Evolutionary conservation across 805 yeast species (phyloP).

Genomic region (Lipomyces spencermartinsiae): DNA sequence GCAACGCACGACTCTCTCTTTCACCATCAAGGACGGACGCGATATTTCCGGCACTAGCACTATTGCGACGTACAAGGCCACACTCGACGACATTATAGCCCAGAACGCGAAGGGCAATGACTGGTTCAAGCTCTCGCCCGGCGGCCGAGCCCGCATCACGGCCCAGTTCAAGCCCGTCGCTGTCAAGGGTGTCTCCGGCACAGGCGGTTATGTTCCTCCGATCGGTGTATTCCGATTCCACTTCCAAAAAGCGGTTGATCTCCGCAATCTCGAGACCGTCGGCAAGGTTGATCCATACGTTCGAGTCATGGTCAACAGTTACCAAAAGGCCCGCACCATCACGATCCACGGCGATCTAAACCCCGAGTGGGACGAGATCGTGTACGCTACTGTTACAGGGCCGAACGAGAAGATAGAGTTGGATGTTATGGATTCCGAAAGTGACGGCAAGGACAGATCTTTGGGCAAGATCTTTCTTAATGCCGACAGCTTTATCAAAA

Average conservation of each 20-base stretch:
- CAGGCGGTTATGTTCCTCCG: slow-evolving; percentile 89
- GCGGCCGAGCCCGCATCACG: slow-evolving; percentile 72
- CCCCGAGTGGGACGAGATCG: slow-evolving; percentile 85
- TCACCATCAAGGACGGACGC: slow-evolving; percentile 68
- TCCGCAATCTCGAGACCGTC: slow-evolving; percentile 83
- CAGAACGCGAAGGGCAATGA: slow-evolving; percentile 76
- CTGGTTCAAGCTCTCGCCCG: slow-evolving; percentile 76
- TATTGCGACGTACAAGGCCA: slow-evolving; percentile 60
- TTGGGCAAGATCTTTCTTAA: slow-evolving; percentile 81
- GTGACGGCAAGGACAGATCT: slow-evolving; percentile 78
- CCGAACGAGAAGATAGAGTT: slow-evolving; percentile 80
- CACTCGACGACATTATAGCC: slow-evolving; percentile 67
- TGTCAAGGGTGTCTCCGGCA: slow-evolving; percentile 65
- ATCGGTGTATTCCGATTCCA: slow-evolving; percentile 84
- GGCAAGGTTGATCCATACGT: slow-evolving; percentile 94
- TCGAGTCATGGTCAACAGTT: slow-evolving; percentile 77
- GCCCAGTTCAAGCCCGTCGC: slow-evolving; percentile 89
- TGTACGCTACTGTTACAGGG: slow-evolving; percentile 82
- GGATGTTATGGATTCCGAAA: slow-evolving; percentile 92
- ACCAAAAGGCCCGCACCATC: slow-evolving; percentile 77
- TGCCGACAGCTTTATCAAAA: slow-evolving; percentile 69
- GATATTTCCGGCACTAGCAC: slow-evolving; percentile 65
- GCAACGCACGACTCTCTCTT: slow-evolving; percentile 69
- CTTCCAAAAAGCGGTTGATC: slow-evolving; percentile 70
- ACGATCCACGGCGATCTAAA: slow-evolving; percentile 67